Evolutionary conservation across 805 yeast genomes (phyloP).

Genomic region (Candida ipomoeae): DNA sequence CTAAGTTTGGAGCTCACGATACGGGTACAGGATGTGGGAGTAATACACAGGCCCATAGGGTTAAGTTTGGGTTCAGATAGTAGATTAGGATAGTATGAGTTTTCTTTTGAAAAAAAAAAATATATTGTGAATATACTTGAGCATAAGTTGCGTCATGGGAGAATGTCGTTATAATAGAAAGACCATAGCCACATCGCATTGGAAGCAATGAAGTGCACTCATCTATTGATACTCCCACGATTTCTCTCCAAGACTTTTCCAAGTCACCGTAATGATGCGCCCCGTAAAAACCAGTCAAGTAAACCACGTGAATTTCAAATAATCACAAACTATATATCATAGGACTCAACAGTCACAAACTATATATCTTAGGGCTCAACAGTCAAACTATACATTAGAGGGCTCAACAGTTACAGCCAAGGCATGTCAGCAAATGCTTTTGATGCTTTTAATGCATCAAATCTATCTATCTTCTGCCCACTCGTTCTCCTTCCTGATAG

Average conservation of each 20-base stretch:
- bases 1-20: neutral
- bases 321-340: neutral
- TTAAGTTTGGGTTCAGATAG: too few relatives aligned
- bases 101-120: neutral
- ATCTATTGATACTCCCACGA: neutral
- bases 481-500: constrained; percentile 81
- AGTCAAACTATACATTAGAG: neutral
- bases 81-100: neutral
- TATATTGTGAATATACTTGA: neutral
- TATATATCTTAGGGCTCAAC: neutral
- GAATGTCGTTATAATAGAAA: neutral
- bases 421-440: neutral
- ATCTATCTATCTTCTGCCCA: constrained; percentile 81
- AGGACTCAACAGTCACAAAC: neutral
- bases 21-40: neutral
- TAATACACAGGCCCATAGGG: neutral
- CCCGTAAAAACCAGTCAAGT: neutral
- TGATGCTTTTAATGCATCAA: too few relatives aligned
- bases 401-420: neutral
- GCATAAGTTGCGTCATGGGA: neutral
- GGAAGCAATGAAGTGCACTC: neutral
- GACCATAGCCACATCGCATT: neutral
- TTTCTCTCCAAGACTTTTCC: neutral
- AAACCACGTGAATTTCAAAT: neutral
- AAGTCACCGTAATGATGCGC: neutral